phyloP scores from a whole-genome alignment of 306 rosid genomes.

The Ziziphus jujuba region DNA sequence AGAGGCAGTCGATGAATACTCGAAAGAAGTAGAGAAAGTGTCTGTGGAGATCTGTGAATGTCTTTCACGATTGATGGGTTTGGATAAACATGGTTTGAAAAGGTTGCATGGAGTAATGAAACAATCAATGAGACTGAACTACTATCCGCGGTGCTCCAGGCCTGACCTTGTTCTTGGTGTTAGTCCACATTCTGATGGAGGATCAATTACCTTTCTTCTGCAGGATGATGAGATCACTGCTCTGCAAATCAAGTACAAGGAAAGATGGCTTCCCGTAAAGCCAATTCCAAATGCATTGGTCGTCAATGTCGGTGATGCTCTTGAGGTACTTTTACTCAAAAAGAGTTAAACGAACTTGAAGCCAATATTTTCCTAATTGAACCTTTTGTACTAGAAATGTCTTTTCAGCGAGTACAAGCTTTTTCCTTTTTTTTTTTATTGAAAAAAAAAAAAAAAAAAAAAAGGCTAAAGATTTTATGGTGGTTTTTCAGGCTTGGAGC shows the following conservation, averaged over 20 bases:
- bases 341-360: not conserved
- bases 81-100: conserved; percentile 10
- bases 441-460: too few species aligned
- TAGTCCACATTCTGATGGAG: conserved; percentile 27
- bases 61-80: conserved; percentile 14
- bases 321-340: conserved; percentile 15
- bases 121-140: conserved; percentile 27
- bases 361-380: not conserved
- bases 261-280: conserved; percentile 18
- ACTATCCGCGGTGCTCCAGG: conserved; percentile 21
- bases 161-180: conserved; percentile 33
- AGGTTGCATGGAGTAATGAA: conserved; percentile 5
- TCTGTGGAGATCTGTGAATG: conserved; percentile 8
- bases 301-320: conserved; percentile 23
- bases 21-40: conserved; percentile 5
- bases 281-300: conserved; percentile 21
- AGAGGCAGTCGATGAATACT: conserved; percentile 28
- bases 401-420: too few species aligned
- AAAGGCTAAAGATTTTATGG: too few species aligned
- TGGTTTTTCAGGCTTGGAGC: conserved; percentile 45
- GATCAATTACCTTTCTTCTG: conserved; percentile 22
- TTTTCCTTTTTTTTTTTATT: too few species aligned
- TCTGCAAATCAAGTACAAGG: conserved; percentile 20
- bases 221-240: conserved; percentile 21
- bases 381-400: too few species aligned